These are phyloP conservation scores for Glonium stellatum DNA, from an alignment of 495 filamentous ascomycete species.

Conservation along the genomic window DNA sequence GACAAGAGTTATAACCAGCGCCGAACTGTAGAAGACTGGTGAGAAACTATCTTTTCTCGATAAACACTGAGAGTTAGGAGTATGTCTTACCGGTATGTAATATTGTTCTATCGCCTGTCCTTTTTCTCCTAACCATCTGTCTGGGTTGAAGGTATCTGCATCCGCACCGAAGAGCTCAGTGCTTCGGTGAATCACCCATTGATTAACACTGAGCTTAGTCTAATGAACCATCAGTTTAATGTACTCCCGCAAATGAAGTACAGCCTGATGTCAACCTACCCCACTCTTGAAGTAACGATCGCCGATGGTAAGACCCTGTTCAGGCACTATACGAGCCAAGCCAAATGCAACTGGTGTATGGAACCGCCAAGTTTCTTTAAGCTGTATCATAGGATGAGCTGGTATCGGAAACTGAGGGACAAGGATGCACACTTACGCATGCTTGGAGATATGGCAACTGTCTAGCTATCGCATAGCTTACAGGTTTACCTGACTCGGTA, in stretches of 20 bases:
- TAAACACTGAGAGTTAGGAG: too few relatives aligned
- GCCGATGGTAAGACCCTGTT: constrained; percentile 17
- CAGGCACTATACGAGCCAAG: constrained; percentile 34
- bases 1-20: constrained; percentile 41
- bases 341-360: constrained; percentile 28
- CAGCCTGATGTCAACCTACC: not conserved
- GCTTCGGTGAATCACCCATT: constrained; percentile 38
- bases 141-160: constrained; percentile 41
- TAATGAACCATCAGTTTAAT: constrained; percentile 13
- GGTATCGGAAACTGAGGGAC: too few relatives aligned
- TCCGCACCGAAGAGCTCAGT: constrained; percentile 39
- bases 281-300: constrained; percentile 2
- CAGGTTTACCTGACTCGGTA: constrained; percentile 16
- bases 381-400: too few relatives aligned
- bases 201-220: constrained; percentile 41
- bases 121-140: constrained; percentile 39
- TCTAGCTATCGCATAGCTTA: constrained; percentile 31
- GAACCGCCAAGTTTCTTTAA: constrained; percentile 50
- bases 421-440: too few relatives aligned
- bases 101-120: constrained; percentile 34
- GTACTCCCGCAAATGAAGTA: not conserved
- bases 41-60: too few relatives aligned
- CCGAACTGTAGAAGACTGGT: constrained; percentile 33
- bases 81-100: constrained; percentile 33
- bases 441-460: constrained; percentile 38